phyloP scores from a whole-genome alignment of 2,329 filamentous ascomycete genomes.

The Teratosphaeria destructans region DNA sequence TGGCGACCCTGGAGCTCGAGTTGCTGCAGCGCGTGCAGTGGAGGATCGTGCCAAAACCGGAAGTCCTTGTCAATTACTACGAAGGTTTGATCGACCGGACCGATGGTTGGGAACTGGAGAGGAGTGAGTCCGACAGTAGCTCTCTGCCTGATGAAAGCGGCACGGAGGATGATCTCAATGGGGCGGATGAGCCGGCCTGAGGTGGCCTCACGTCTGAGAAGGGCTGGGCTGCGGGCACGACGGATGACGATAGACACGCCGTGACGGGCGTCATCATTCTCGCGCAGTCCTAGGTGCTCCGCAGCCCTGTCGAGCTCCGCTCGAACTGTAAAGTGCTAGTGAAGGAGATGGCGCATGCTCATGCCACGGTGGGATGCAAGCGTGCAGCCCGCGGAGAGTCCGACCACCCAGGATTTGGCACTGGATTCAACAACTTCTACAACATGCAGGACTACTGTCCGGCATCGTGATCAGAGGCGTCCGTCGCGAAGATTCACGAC shows the following conservation, averaged over 20 bases:
- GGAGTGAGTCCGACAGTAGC: slow-evolving; percentile 6
- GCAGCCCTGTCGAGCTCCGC: too few relatives aligned
- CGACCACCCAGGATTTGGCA: too few relatives aligned
- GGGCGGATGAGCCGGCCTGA: neutral
- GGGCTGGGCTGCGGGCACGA: neutral
- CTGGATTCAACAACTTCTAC: too few relatives aligned
- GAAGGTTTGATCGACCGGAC: slow-evolving; percentile 65
- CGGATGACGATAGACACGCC: neutral
- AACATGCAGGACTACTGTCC: too few relatives aligned
- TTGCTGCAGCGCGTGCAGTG: slow-evolving; percentile 88
- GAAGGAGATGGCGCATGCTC: too few relatives aligned
- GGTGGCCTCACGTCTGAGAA: neutral
- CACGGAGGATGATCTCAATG: neutral
- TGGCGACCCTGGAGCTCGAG: slow-evolving; percentile 85
- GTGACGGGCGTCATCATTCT: neutral
- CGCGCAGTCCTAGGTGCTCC: neutral
- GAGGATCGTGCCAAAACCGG: slow-evolving; percentile 92
- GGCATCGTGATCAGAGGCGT: too few relatives aligned
- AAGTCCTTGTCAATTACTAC: slow-evolving; percentile 90
- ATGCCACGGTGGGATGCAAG: too few relatives aligned
- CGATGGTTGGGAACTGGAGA: slow-evolving; percentile 47
- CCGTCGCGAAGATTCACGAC: too few relatives aligned
- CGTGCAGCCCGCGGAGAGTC: too few relatives aligned
- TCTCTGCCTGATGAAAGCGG: slow-evolving; percentile 8
- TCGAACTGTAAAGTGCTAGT: too few relatives aligned